Base-by-base conservation (phyloP, 441 rosid species). In the Arabidopsis hybrid region DNA sequence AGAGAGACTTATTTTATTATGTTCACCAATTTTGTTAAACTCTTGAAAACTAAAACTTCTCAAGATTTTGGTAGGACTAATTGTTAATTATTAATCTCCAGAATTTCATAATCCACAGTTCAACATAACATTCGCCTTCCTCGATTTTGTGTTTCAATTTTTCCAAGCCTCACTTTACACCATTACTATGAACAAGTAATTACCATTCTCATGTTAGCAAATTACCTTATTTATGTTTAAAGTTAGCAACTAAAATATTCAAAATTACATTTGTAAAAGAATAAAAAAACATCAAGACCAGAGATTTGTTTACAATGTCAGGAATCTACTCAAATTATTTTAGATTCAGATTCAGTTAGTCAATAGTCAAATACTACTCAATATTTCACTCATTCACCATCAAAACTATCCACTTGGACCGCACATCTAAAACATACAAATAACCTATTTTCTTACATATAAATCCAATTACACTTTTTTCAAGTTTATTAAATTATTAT, bases 321-420 rank as follows among this genome's bases (percentile, higher is more conserved):
- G 35, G 34, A 50, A 65, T 16, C 32, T 5, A 71, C 34, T 31
- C 32, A 61, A 61, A 71, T 40, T 1, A 39, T 17, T 14, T 14
- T 60, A 50, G 68, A 60, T 60, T 71, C 60, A 61, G 68, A 66
- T 29, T 51, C 26, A 14, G 7, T 35, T 39, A 26, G 29, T 26
- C 29, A 56, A 49, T 60, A 38, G 39, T 11, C 49, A n/a, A 14
- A 7, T 40, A 38, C 61, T 40, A 52, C 7, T 71, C 69, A 63
- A 11, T 9, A 16, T 9, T 40, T 4, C 46, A 42, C 63, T 34
- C 47, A 42, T 16, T 65, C 39, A 53, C 63, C 42, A 43, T 63
- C 17, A 43, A 55, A 47, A 64, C 5, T 55, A 31, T 43, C 26
- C 13, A 63, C 45, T 18, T 72, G 70, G 58, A 72, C 65, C 76